phyloP scores from a whole-genome alignment of 2,329 filamentous ascomycete genomes.

The Aspergillus uvarum region DNA sequence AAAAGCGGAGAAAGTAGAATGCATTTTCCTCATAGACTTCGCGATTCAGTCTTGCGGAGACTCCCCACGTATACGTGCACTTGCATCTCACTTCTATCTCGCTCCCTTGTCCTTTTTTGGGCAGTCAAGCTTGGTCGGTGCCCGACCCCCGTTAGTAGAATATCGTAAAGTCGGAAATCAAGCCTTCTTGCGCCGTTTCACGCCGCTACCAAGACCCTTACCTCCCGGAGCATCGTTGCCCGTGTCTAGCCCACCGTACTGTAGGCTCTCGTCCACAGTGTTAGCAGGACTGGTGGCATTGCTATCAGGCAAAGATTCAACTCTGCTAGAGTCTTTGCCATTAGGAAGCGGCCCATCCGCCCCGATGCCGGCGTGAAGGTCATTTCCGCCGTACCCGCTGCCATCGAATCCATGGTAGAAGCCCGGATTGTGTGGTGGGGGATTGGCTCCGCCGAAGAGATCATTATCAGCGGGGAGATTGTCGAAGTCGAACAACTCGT shows the following conservation, averaged over 20 bases:
- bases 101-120: neutral
- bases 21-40: too few species aligned
- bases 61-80: neutral
- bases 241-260: slow-evolving; percentile 15
- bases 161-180: slow-evolving; percentile 19
- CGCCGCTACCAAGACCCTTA: slow-evolving; percentile 26
- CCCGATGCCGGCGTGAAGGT: slow-evolving; percentile 9
- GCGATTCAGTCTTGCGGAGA: too few species aligned
- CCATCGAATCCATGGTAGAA: slow-evolving; percentile 39
- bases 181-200: slow-evolving; percentile 35
- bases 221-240: slow-evolving; percentile 20
- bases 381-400: slow-evolving; percentile 24
- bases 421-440: slow-evolving; percentile 21
- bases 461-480: slow-evolving; percentile 36
- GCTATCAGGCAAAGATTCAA: slow-evolving; percentile 47
- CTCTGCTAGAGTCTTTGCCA: slow-evolving; percentile 30
- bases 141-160: slow-evolving; percentile 9
- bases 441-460: slow-evolving; percentile 31
- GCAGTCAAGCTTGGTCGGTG: neutral
- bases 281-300: slow-evolving; percentile 44
- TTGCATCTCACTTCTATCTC: neutral
- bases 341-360: slow-evolving; percentile 10
- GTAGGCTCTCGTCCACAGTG: slow-evolving; percentile 32
- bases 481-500: slow-evolving; percentile 46
- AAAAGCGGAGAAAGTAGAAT: too few species aligned